phyloP scores from a whole-genome alignment of 345 rosid genomes.

The Heritiera fomes region DNA sequence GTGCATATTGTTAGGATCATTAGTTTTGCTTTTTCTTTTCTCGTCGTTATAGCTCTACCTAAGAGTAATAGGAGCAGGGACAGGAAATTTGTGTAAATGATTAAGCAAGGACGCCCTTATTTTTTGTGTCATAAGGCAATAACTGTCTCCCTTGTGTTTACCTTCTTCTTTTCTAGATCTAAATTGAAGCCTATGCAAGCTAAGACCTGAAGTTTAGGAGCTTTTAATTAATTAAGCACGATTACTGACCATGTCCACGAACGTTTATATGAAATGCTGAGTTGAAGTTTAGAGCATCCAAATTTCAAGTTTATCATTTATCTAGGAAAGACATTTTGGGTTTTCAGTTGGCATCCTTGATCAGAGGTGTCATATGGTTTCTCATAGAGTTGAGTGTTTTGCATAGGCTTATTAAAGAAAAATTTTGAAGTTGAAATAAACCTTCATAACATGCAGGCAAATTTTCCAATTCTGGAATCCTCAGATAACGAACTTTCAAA shows the following conservation, averaged over 20 bases:
- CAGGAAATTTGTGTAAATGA: background rate
- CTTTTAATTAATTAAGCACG: background rate
- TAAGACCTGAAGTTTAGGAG: background rate
- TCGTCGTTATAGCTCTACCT: background rate
- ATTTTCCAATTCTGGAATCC: slow-evolving; percentile 35
- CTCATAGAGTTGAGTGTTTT: background rate
- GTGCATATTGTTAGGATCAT: background rate
- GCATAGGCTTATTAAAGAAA: background rate
- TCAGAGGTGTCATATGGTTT: background rate
- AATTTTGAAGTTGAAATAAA: slow-evolving; percentile 9
- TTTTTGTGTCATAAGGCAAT: background rate
- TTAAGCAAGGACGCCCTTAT: background rate
- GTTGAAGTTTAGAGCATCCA: background rate
- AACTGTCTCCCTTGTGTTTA: too few relatives aligned
- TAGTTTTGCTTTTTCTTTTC: background rate
- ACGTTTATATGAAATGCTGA: background rate
- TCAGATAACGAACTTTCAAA: slow-evolving; percentile 41
- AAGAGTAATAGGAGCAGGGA: background rate
- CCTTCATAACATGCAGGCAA: slow-evolving; percentile 44
- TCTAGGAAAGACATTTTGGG: background rate
- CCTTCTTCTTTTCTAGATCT: background rate
- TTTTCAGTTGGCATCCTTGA: background rate
- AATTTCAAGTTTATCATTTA: background rate
- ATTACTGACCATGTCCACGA: background rate
- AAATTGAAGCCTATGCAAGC: background rate